Evolutionary conservation across 2,329 filamentous ascomycete genomes (phyloP), one percentile per base, ranked within the genome.

Genomic region (Albophoma yamanashiensis): DNA sequence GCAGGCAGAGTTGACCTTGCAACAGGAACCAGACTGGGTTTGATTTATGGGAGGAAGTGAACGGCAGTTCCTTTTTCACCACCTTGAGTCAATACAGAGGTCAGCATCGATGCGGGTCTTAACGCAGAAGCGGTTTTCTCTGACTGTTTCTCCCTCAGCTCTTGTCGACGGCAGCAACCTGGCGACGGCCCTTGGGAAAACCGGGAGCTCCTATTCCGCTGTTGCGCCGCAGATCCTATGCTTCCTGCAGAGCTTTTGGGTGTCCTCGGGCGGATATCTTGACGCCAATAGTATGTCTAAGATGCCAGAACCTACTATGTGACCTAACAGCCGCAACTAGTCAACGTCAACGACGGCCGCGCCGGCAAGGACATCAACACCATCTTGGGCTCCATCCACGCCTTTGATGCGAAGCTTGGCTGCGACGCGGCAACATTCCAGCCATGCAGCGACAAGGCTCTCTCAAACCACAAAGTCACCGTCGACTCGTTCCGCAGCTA

Each of bases 21-120:
- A 11, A 1, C 7, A 78, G 76, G 80, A 84, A 83, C 68, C 72
- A 78, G 63, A 82, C 81, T 0, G 82, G 82, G 7, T 94, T 85
- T 67, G 91, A 95, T 70, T 79, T 95, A 3, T 94, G 91, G 91
- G 91, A 94, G 70, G 91, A 94, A 71, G 83, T 92, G 17, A 76
- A 79, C 31, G 88, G 89, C 47, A 86, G 83, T 27, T 92, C 89
- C 0, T 94, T 92, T 77, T 95, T 93, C 73, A 94, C 90, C 1
- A 75, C 86, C 39, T 83, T 85, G 3, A 81, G 82, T 47, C 84
- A 89, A 62, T 85, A 93, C 69, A 84, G 89, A 65, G 80, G 85
- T 67, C 69, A 80, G 62, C 12, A 9, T 6, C 12, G 22, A 9
- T 1, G 12, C 3, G 17, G 9, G 2, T 2, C 4, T 34, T 1